Conservation (phyloP, 768 basidiomycete genomes). For the Agaricus blazei region DNA sequence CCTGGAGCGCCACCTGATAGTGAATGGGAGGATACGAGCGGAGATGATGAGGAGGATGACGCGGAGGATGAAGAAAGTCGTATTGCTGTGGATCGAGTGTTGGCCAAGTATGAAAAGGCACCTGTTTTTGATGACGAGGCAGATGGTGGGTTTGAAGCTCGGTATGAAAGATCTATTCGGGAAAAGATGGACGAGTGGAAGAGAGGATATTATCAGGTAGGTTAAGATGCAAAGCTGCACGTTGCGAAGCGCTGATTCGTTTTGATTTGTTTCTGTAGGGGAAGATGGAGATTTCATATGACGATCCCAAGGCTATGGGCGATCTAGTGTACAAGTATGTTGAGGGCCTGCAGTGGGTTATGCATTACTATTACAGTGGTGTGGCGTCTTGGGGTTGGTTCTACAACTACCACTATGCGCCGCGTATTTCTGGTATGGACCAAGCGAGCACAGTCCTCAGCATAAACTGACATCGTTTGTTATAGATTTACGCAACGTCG, state of each 20-base stretch:
- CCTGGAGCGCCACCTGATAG: conserved; percentile 27
- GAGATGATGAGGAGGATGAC: conserved; percentile 40
- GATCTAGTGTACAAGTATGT: conserved; percentile 77
- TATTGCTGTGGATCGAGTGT: conserved; percentile 73
- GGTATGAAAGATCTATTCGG: conserved; percentile 64
- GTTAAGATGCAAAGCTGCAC: conserved; percentile 4
- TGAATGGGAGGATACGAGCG: conserved; percentile 52
- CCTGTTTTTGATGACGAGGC: conserved; percentile 68
- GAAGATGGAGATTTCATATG: conserved; percentile 80
- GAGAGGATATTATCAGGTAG: conserved; percentile 79
- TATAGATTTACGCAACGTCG: conserved; percentile 60
- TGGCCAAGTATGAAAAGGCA: conserved; percentile 86
- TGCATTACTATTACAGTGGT: conserved; percentile 98
- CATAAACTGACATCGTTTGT: conserved; percentile 1
- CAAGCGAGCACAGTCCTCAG: background rate
- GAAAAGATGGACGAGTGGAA: conserved; percentile 96
- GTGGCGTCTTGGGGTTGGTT: conserved; percentile 99
- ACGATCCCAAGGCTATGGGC: conserved; percentile 62
- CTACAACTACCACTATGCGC: conserved; percentile 97
- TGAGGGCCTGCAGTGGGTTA: conserved; percentile 97
- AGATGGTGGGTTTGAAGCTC: conserved; percentile 71
- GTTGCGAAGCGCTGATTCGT: background rate
- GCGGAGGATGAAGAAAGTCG: conserved; percentile 56
- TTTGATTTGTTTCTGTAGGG: conserved; percentile 39
- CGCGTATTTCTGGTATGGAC: conserved; percentile 83